Percentiles rank a stretch among this genome's conserved stretches.
phyloP scores from a whole-genome alignment of 1,284 basidiomycete species.

The Ustilago cynodontis region DNA sequence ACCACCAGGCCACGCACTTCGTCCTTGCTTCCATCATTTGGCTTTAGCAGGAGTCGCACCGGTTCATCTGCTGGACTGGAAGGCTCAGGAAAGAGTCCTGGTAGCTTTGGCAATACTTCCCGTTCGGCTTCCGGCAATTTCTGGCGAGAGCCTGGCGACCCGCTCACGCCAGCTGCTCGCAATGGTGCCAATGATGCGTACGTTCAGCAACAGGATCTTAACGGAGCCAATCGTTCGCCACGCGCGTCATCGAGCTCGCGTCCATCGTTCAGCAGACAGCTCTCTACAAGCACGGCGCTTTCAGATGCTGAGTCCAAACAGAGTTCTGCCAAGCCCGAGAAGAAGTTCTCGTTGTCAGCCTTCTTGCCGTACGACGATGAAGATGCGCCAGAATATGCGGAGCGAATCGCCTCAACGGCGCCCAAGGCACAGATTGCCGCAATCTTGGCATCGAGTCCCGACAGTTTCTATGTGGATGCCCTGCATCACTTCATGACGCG shows the following conservation, averaged over 20 bases:
- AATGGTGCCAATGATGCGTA: conserved; percentile 7
- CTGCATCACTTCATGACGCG: conserved; percentile 80
- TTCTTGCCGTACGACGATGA: conserved; percentile 54
- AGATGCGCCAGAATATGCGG: conserved; percentile 51
- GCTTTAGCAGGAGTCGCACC: conserved; percentile 44
- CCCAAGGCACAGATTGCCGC: conserved; percentile 55
- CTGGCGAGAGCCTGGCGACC: conserved; percentile 31
- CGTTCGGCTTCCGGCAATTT: conserved; percentile 27
- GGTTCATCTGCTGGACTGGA: conserved; percentile 44
- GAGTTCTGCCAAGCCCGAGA: conserved; percentile 22
- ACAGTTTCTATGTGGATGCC: conserved; percentile 80
- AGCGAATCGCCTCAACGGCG: conserved; percentile 39
- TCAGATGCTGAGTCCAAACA: conserved; percentile 27
- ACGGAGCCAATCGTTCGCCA: conserved; percentile 21
- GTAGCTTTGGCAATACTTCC: conserved; percentile 25
- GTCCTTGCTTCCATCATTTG: conserved; percentile 55
- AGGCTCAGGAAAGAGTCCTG: conserved; percentile 36
- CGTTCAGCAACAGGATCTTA: conserved; percentile 11
- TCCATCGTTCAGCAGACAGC: conserved; percentile 42
- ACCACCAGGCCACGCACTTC: conserved; percentile 51
- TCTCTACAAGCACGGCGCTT: conserved; percentile 22
- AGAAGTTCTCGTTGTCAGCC: conserved; percentile 45
- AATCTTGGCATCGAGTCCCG: conserved; percentile 74
- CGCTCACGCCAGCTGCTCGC: conserved; percentile 2
- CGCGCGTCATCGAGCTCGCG: conserved; percentile 38